These are phyloP conservation scores for Zygosaccharomyces sapae DNA, from an alignment of 1,139 yeast genomes.

Conservation along the genomic window DNA sequence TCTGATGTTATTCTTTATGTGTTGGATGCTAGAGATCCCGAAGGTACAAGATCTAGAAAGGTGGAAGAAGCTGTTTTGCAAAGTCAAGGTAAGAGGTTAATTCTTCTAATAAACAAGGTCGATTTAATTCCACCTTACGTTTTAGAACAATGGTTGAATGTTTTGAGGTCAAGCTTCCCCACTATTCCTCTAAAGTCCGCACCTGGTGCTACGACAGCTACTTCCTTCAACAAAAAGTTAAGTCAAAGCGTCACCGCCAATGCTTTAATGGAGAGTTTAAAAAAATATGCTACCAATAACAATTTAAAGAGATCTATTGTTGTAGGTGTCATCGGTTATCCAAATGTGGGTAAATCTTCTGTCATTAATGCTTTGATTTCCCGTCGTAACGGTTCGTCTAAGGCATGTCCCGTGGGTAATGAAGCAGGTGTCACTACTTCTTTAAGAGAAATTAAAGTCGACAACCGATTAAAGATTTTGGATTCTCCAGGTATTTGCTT, in stretches of 20 bases:
- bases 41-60: slow-evolving; percentile 83
- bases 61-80: slow-evolving; percentile 88
- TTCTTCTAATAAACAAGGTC: slow-evolving; percentile 82
- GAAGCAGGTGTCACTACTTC: slow-evolving; percentile 96
- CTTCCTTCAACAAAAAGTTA: slow-evolving; percentile 72
- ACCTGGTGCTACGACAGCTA: slow-evolving; percentile 58
- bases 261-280: slow-evolving; percentile 72
- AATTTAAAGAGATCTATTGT: slow-evolving; percentile 84
- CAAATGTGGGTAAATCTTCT: slow-evolving; percentile 93
- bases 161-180: slow-evolving; percentile 79
- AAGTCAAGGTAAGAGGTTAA: slow-evolving; percentile 75
- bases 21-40: slow-evolving; percentile 96
- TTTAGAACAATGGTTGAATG: slow-evolving; percentile 77
- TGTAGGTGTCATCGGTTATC: slow-evolving; percentile 95
- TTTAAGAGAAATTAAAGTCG: slow-evolving; percentile 87
- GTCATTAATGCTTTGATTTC: slow-evolving; percentile 85
- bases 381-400: slow-evolving; percentile 67
- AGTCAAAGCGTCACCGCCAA: slow-evolving; percentile 70
- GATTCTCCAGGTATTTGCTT: slow-evolving; percentile 98
- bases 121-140: slow-evolving; percentile 86
- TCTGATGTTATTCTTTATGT: slow-evolving; percentile 89
- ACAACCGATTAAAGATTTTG: slow-evolving; percentile 77
- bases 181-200: slow-evolving; percentile 79
- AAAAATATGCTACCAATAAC: slow-evolving; percentile 77
- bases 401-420: slow-evolving; percentile 94